Base-by-base conservation (phyloP, 768 basidiomycete genomes). In the Lentinus brumalis region DNA sequence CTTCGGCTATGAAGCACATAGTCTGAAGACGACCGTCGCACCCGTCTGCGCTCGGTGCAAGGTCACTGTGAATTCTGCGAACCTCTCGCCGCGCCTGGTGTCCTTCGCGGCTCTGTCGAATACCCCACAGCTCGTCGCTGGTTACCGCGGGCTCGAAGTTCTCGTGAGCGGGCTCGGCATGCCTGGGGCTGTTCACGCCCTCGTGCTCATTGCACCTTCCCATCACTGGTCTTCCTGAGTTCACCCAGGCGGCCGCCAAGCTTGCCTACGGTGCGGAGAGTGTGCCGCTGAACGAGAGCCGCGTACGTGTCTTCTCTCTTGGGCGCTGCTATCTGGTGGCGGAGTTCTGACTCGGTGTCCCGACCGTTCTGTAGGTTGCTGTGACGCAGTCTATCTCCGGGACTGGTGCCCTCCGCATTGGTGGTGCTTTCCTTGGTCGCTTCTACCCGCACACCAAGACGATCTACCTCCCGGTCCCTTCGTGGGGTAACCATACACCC, bases 401-500 rank as follows among this genome's bases (percentile, higher is more conserved):
- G 14, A 99, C 97, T 12, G 97, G 97, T 67, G 97, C 97, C 47
- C 90, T 98, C 65, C 86, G 97, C 68, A 92, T 98, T 74, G 97
- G 95, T 52, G 94, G 88, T 64, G 89, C 89, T 32, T 98, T 99
- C 83, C 77, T 98, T 38, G 89, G 86, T 26, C 88, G 90, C 42
- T 92, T 94, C 74, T 96, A 94, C 71, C 91, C 91, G 45, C 83
- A 93, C 72, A 78, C 91, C 59, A 92, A 92, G 77, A 83, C 83
- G 45, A 92, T 98, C 69, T 98, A 97, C 78, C 82, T 98, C 51
- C 96, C 97, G 38, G 79, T 81, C 14, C 97, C 97, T 9, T 92
- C 96, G 5, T 99, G 97, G 97, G 96, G 96, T 26, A 97, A 98
- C 80, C 97, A 99, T 72, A 91, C 88, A 51, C 89, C 92, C 53